Conservation (phyloP, 257 asterid species). For the Rehmannia glutinosa region DNA sequence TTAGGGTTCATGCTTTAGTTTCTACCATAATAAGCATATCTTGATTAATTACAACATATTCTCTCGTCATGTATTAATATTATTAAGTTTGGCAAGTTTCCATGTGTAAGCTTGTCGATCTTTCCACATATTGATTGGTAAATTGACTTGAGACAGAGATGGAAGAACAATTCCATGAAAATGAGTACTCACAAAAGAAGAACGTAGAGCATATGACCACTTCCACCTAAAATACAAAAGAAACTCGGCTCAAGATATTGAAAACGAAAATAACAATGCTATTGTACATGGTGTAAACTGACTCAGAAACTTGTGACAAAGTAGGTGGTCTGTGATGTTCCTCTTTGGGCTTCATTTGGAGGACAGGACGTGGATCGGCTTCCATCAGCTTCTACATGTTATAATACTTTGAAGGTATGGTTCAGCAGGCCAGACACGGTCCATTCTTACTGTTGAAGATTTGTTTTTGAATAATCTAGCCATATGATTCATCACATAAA, state of each 20-base stretch:
- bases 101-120: too few relatives aligned
- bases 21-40: too few relatives aligned
- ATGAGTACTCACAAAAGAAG: neutral
- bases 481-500: too few relatives aligned
- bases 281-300: slow-evolving; percentile 1
- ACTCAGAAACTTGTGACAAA: slow-evolving; percentile 14
- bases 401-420: slow-evolving; percentile 85
- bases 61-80: too few relatives aligned
- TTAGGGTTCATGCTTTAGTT: too few relatives aligned
- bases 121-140: too few relatives aligned
- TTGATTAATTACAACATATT: too few relatives aligned
- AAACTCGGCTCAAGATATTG: neutral
- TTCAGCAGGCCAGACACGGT: neutral
- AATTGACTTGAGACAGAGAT: too few relatives aligned
- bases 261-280: neutral
- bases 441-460: neutral
- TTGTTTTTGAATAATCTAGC: too few relatives aligned
- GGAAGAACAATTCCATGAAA: neutral
- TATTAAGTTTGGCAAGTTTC: too few relatives aligned
- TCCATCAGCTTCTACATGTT: slow-evolving; percentile 99
- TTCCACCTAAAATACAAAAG: neutral
- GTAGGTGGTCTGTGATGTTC: slow-evolving; percentile 81
- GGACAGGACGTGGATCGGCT: slow-evolving; percentile 98
- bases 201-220: neutral
- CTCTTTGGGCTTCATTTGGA: slow-evolving; percentile 89